Evolutionary conservation across 495 filamentous ascomycete species (phyloP).

Genomic region (Trichocladium antarcticum): DNA sequence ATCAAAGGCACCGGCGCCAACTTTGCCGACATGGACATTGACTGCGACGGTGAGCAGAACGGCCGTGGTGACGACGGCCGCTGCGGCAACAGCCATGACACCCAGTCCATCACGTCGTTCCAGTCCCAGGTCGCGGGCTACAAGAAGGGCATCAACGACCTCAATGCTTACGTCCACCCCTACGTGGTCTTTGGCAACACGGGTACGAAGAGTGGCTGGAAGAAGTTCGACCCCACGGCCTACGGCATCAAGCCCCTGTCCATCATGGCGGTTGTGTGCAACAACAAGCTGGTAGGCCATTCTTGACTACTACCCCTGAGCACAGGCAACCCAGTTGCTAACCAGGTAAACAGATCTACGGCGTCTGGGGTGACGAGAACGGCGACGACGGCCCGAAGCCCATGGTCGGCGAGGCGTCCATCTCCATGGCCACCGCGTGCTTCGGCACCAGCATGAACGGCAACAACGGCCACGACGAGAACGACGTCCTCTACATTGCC

Average conservation of each 20-base stretch:
- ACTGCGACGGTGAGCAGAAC: slow-evolving; percentile 52
- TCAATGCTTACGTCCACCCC: slow-evolving; percentile 50
- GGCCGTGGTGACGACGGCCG: slow-evolving; percentile 36
- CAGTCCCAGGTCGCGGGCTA: slow-evolving; percentile 36
- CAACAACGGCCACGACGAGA: slow-evolving; percentile 39
- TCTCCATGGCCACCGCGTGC: slow-evolving; percentile 49
- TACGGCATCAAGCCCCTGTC: slow-evolving; percentile 48
- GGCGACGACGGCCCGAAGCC: slow-evolving; percentile 38
- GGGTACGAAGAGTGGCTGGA: slow-evolving; percentile 33
- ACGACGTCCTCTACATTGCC: slow-evolving; percentile 47
- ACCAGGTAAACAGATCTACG: slow-evolving; percentile 31
- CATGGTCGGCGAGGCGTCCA: slow-evolving; percentile 46
- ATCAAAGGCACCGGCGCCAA: slow-evolving; percentile 24
- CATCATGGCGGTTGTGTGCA: slow-evolving; percentile 54
- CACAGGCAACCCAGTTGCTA: not conserved
- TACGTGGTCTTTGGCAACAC: slow-evolving; percentile 59
- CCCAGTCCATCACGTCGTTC: slow-evolving; percentile 47
- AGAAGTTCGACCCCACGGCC: slow-evolving; percentile 37
- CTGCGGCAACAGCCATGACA: slow-evolving; percentile 40
- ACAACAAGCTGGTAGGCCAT: slow-evolving; percentile 39
- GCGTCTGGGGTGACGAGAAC: slow-evolving; percentile 58
- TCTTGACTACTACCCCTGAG: not conserved
- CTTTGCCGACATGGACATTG: slow-evolving; percentile 51
- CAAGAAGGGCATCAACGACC: slow-evolving; percentile 40
- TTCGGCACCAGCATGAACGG: slow-evolving; percentile 39